phyloP scores from a whole-genome alignment of 2,329 filamentous ascomycete species.

The Stachybotrys chlorohalonatus region DNA sequence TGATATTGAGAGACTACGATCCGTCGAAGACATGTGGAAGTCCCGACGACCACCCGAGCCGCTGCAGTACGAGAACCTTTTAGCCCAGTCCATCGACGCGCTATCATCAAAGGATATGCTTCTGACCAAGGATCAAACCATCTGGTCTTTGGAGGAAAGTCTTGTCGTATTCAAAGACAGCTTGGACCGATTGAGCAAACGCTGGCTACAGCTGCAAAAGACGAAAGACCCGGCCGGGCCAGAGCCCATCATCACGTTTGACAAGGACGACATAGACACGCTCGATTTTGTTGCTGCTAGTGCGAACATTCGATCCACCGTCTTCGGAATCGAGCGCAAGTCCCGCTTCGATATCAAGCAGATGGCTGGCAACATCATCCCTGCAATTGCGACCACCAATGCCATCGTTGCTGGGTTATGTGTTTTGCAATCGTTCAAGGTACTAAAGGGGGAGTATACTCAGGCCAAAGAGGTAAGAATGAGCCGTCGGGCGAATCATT shows the following conservation, averaged over 20 bases:
- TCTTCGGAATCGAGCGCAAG: constrained; percentile 83
- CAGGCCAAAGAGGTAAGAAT: constrained; percentile 61
- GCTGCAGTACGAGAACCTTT: constrained; percentile 57
- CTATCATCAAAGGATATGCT: constrained; percentile 45
- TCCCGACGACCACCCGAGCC: constrained; percentile 64
- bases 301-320: constrained; percentile 76
- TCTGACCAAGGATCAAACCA: constrained; percentile 58
- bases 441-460: constrained; percentile 62
- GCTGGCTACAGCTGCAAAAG: constrained; percentile 56
- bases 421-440: constrained; percentile 86
- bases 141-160: constrained; percentile 80
- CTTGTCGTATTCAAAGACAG: constrained; percentile 81
- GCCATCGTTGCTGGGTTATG: constrained; percentile 91
- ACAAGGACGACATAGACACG: constrained; percentile 94
- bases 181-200: constrained; percentile 64
- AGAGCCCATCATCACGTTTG: constrained; percentile 69
- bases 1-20: constrained; percentile 72
- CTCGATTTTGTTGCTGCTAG: constrained; percentile 88
- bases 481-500: neutral
- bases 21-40: constrained; percentile 97
- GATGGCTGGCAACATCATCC: constrained; percentile 99
- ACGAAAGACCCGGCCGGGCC: constrained; percentile 36
- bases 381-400: constrained; percentile 95
- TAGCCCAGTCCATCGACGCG: constrained; percentile 38
- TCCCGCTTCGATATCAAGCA: constrained; percentile 97